A percentile compares a stretch with the other conserved stretches of the same genome.
Conservation (phyloP, 1,284 basidiomycete species). For the Cryptococcus sp. region DNA sequence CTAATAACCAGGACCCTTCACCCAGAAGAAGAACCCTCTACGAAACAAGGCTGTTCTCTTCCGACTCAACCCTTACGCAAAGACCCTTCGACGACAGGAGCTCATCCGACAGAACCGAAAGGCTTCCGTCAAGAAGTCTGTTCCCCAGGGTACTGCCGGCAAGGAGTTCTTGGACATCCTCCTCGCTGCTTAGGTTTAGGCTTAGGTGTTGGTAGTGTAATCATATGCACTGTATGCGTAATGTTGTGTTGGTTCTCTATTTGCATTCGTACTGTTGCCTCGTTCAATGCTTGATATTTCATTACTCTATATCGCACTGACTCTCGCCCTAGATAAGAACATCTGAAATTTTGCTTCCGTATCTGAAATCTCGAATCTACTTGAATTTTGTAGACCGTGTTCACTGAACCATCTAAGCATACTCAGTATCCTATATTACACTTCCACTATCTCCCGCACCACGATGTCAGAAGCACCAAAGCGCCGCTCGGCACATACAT, state of each 20-base stretch:
- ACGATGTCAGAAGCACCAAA: slow-evolving; percentile 15
- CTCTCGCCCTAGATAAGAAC: too few relatives aligned
- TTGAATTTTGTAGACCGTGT: too few relatives aligned
- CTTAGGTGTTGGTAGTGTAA: slow-evolving; percentile 6
- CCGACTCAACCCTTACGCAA: slow-evolving; percentile 99
- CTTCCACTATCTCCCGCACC: too few relatives aligned
- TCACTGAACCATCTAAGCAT: background rate
- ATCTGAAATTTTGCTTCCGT: background rate
- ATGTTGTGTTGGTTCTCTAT: background rate
- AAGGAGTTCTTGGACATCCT: slow-evolving; percentile 83
- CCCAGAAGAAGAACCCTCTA: slow-evolving; percentile 99
- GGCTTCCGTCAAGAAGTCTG: slow-evolving; percentile 47
- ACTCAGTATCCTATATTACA: background rate
- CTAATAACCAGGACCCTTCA: slow-evolving; percentile 68
- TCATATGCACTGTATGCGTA: background rate
- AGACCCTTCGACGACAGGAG: slow-evolving; percentile 83
- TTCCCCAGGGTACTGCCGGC: slow-evolving; percentile 57
- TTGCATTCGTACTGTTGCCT: background rate
- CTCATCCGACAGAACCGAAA: slow-evolving; percentile 52
- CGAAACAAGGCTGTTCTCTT: slow-evolving; percentile 94
- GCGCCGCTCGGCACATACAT: slow-evolving; percentile 23
- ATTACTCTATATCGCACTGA: too few relatives aligned
- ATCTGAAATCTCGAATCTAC: too few relatives aligned
- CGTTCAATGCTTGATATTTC: background rate
- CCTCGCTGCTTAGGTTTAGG: slow-evolving; percentile 65